A percentile compares a stretch with the other conserved stretches of the same genome.
phyloP scores from a whole-genome alignment of 176 grass and related monocot genomes.

The Elymus sibiricus region DNA sequence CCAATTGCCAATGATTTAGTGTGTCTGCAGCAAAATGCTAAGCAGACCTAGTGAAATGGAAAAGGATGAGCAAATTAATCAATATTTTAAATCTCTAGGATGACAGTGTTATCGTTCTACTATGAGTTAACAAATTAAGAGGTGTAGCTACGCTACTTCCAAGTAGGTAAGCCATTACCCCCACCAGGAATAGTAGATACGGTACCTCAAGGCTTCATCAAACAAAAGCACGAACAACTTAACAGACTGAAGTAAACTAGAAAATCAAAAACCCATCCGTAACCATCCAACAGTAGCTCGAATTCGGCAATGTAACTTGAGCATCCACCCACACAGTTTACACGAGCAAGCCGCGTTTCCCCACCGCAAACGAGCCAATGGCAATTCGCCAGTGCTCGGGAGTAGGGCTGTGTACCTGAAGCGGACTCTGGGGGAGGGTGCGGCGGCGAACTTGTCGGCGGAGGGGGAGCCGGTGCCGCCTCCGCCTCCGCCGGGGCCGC shows the following conservation, averaged over 20 bases:
- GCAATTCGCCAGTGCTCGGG: neutral
- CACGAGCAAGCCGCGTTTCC: constrained; percentile 22
- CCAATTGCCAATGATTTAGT: neutral
- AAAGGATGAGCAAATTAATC: neutral
- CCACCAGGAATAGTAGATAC: neutral
- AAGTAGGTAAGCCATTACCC: neutral
- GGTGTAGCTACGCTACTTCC: neutral
- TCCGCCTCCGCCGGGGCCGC: neutral
- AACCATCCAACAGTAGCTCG: constrained; percentile 6
- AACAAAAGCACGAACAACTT: neutral
- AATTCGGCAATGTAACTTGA: constrained; percentile 1
- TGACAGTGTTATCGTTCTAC: neutral
- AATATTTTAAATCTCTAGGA: neutral
- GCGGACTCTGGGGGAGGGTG: constrained; percentile 79
- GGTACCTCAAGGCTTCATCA: neutral
- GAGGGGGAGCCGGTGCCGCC: neutral
- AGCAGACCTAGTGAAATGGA: neutral
- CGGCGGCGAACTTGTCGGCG: constrained; percentile 26
- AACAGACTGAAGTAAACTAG: neutral
- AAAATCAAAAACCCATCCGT: neutral
- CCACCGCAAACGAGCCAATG: constrained; percentile 2
- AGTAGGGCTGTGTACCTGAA: constrained; percentile 55
- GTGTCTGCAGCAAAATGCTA: neutral
- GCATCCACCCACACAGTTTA: neutral
- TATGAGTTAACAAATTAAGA: neutral